phyloP scores from a whole-genome alignment of 352 stramenopile genomes.

The Pythium folliculosum region DNA sequence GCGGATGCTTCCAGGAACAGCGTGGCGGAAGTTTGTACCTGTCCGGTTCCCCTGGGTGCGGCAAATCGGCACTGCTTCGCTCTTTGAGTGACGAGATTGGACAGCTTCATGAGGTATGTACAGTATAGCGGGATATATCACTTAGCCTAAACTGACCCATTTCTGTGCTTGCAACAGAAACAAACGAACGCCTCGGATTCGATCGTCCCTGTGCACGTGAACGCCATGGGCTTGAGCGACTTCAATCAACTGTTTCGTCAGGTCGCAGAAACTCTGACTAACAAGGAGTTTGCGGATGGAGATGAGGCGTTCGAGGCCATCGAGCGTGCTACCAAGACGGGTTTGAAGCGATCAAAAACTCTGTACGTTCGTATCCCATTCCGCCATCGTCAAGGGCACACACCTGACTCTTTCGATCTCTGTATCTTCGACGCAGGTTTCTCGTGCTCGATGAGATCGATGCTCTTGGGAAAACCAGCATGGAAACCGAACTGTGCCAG shows the following conservation, averaged over 20 bases:
- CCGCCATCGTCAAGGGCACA: constrained; percentile 23
- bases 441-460: constrained; percentile 87
- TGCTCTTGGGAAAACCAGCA: constrained; percentile 59
- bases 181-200: constrained; percentile 24
- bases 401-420: neutral
- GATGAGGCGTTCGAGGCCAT: constrained; percentile 71
- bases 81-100: constrained; percentile 50
- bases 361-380: constrained; percentile 21
- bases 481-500: constrained; percentile 69
- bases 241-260: constrained; percentile 54
- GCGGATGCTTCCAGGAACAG: constrained; percentile 48
- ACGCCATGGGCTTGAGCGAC: constrained; percentile 70
- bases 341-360: constrained; percentile 50
- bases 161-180: constrained; percentile 7
- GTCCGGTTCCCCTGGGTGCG: constrained; percentile 73
- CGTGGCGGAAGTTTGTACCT: constrained; percentile 74
- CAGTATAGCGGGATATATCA: too few relatives aligned
- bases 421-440: constrained; percentile 27
- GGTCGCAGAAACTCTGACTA: constrained; percentile 56
- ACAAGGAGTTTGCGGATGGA: constrained; percentile 41
- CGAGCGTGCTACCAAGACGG: constrained; percentile 47
- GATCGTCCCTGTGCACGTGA: constrained; percentile 62
- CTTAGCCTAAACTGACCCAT: too few relatives aligned
- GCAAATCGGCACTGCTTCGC: constrained; percentile 76
- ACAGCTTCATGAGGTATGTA: constrained; percentile 57